Evolutionary conservation across 176 grass and related monocot genomes (phyloP).

Genomic region (Paspalum vaginatum): DNA sequence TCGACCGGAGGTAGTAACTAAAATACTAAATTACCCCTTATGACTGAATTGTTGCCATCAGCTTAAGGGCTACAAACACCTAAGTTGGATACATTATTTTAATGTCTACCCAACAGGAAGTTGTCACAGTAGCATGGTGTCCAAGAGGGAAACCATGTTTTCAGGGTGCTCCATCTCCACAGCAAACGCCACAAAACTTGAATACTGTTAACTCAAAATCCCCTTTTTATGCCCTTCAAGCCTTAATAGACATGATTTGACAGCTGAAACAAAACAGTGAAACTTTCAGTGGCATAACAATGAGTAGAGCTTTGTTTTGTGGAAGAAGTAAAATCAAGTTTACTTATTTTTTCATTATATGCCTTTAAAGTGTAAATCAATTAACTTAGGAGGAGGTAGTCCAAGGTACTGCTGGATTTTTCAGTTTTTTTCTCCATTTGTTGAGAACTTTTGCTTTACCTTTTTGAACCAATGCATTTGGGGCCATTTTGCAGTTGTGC

Average conservation of each 20-base stretch:
- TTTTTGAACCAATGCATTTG: not conserved
- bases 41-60: not conserved
- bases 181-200: not conserved
- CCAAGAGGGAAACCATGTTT: not conserved
- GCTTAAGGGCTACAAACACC: not conserved
- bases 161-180: not conserved
- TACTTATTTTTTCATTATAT: not conserved
- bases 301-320: slow-evolving; percentile 1
- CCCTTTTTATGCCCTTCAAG: not conserved
- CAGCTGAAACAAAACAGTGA: not conserved
- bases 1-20: not conserved
- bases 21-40: not conserved
- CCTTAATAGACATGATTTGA: not conserved
- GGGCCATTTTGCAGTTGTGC: not conserved
- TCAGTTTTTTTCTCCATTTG: not conserved
- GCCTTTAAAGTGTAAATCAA: slow-evolving; percentile 17
- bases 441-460: slow-evolving; percentile 8
- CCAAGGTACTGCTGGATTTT: not conserved
- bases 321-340: not conserved
- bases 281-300: slow-evolving; percentile 4
- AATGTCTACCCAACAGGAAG: not conserved
- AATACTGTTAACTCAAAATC: too few species aligned
- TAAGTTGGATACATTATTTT: not conserved
- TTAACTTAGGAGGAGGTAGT: not conserved
- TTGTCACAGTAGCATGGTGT: not conserved